Evolutionary conservation across 306 rosid genomes (phyloP).

Genomic region (Spatholobus suberectus): DNA sequence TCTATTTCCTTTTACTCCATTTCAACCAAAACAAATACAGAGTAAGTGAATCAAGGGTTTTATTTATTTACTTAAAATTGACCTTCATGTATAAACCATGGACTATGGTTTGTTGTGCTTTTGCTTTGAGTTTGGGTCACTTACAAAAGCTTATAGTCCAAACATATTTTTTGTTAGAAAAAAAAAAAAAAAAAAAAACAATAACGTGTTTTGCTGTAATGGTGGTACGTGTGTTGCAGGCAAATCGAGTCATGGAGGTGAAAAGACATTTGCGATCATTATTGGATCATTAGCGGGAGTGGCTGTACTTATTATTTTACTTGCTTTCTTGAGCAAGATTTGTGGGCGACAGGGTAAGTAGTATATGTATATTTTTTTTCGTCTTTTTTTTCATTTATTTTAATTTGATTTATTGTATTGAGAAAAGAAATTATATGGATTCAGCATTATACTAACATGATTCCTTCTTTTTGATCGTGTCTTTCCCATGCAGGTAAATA

Average conservation of each 20-base stretch:
- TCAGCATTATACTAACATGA: neutral
- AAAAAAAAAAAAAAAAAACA: neutral
- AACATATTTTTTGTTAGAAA: neutral
- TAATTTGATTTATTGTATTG: neutral
- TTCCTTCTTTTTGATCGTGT: neutral
- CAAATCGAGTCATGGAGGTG: conserved; percentile 54
- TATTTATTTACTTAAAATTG: neutral
- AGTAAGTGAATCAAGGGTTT: neutral
- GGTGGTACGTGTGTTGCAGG: conserved; percentile 47
- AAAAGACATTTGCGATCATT: conserved; percentile 81
- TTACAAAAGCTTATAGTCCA: neutral
- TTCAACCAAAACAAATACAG: too few species aligned
- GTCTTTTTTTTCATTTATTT: neutral
- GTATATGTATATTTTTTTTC: neutral
- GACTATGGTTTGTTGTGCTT: neutral
- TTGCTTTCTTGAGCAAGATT: conserved; percentile 64
- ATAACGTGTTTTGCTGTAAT: neutral
- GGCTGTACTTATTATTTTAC: conserved; percentile 73
- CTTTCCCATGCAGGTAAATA: conserved; percentile 71
- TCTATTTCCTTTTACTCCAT: too few species aligned
- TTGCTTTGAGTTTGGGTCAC: neutral
- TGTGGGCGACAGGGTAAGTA: conserved; percentile 56
- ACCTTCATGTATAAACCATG: neutral
- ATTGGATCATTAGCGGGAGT: conserved; percentile 80
- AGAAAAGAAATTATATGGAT: neutral